Base-by-base conservation (phyloP, 1,284 basidiomycete species). In the Tilletia setariae region DNA sequence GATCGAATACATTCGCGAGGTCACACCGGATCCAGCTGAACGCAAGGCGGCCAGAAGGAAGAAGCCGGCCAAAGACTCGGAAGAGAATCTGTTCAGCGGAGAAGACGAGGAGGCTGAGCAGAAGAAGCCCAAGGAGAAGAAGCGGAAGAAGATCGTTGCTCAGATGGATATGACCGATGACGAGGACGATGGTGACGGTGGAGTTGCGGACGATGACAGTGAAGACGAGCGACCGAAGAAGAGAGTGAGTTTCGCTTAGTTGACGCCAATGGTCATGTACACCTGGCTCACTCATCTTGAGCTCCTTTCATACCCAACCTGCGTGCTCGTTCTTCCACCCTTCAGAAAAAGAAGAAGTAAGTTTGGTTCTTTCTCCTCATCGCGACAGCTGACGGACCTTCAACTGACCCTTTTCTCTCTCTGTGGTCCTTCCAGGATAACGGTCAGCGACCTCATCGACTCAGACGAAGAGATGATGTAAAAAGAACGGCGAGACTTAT, bases 1-100 rank as follows among this genome's bases (percentile, higher is more conserved):
- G 71, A 79, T 78, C 63, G 78, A 79, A 67, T 77, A 79, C 61
- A 16, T 73, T 25, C 75, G 71, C 43, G 76, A 78, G 61, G 61
- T 72, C 2, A 70, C 73, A 16, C 66, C 25, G n/a, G 46, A 30
- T 35, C 74, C 67, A 15, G 72, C 74, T 8, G 73, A 75, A 61
- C 71, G 76, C 44, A 65, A 65, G 64, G 43, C 64, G 30, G 65
- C 67, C 59, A 63, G 66, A 25, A 63, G 64, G 64, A 67, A 71
- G 67, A 72, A 67, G 59, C 63, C 68, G 42, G 43, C 42, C 2
- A 51, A 70, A 28, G 47, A 23, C 40, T 63, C 9, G 44, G 65
- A 67, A 15, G 62, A 9, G 13, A 47, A 67, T 35, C 21, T 56
- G 8, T 32, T 30, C 61, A 46, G 25, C 30, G 66, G 53, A 2